phyloP scores from a whole-genome alignment of 2,329 filamentous ascomycete genomes.

The Xylariaceae sp. region DNA sequence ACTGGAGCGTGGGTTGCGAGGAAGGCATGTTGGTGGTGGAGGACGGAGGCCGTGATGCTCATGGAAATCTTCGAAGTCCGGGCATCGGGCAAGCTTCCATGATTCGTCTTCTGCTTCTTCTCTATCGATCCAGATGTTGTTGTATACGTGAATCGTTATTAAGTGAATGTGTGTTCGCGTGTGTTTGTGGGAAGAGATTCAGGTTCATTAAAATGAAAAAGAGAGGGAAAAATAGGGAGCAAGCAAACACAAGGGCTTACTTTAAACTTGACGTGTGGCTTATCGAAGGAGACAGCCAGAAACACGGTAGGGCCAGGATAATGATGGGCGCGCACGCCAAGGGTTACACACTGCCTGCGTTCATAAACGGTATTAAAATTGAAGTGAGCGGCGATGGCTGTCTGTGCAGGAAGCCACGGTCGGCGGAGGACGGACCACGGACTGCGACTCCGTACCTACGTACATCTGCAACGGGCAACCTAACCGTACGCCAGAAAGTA shows the following conservation, averaged over 20 bases:
- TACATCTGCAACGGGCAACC: no score
- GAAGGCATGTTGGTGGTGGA: slow-evolving; percentile 9
- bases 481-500: no score
- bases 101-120: background rate
- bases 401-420: background rate
- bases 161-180: background rate
- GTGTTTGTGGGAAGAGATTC: background rate
- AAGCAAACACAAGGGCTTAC: background rate
- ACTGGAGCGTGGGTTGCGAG: slow-evolving; percentile 8
- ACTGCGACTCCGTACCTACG: no score
- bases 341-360: background rate
- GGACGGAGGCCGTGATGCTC: slow-evolving; percentile 1
- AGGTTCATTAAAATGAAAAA: background rate
- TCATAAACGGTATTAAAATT: background rate
- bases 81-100: slow-evolving; percentile 7
- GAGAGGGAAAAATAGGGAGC: background rate
- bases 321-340: no score
- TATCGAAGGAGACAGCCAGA: no score
- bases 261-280: background rate
- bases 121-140: no score
- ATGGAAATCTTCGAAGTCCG: slow-evolving; percentile 2
- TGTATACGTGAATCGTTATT: no score
- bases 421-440: no score
- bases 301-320: no score
- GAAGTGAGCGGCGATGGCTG: background rate